Base-by-base conservation (phyloP, 495 filamentous ascomycete species). In the Stereocaulon alpinum region DNA sequence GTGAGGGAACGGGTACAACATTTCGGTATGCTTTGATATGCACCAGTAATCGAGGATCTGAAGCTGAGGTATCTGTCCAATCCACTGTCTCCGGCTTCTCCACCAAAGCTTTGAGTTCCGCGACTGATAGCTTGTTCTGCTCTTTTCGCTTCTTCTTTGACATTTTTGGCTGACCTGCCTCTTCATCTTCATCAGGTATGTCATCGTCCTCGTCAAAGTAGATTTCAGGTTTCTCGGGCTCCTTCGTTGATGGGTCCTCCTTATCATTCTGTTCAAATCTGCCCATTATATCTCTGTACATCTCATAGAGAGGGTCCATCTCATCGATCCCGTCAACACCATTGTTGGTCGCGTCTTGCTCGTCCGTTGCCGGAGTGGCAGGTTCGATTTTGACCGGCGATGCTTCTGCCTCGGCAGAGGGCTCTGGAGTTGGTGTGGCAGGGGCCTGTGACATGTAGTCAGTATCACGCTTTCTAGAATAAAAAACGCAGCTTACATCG, bases 1-100 rank as follows among this genome's bases (percentile, higher is more conserved):
- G 93, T 24, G 78, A 76, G 7, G 93, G 93, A 2, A 98, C 93
- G 0, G 93, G 93, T 11, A 98, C 91, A 40, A 95, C 89, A 71
- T 98, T 98, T 49, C 92, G 84, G 73, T 94, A 87, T 5, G 88
- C 86, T 71, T 97, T 98, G 74, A 98, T 88, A 63, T 93, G 88
- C 24, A 97, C 87, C 9, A 97, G 80, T 51, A 97, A 77, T 45
- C 86, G 83, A 24, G 93, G 93, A 69, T 97, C 93, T 43, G 86
- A 79, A 3, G 92, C 89, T n/a, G 88, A 93, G 20, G 88, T 87
- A 68, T 98, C 93, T 45, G 92, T 94, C 93, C 92, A 96, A 66
- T 97, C 93, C 2, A 98, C 93, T 0, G 91, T 84, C 70, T 98
- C 93, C 10, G 93, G 93, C 64, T 91, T 93, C 64, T 80, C 78